These are phyloP conservation scores for Edaphochlamys debaryana DNA, from an alignment of 139 green algal species.

Conservation along the genomic window DNA sequence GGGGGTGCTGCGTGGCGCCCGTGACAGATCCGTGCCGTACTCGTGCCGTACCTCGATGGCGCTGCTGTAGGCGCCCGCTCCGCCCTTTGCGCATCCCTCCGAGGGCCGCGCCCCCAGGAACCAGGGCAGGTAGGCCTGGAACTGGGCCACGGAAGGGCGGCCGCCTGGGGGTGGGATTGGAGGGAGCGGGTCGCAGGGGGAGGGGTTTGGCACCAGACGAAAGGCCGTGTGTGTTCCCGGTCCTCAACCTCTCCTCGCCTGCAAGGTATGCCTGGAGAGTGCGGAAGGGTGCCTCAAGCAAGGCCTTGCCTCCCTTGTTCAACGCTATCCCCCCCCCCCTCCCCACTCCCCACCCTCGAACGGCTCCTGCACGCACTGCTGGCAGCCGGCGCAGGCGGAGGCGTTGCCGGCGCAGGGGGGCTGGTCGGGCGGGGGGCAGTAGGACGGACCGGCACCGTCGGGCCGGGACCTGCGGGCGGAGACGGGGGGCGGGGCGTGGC, in stretches of 20 bases:
- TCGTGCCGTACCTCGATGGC: no score
- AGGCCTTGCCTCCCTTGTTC: no score
- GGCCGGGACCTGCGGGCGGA: no score
- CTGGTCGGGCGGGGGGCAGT: constrained; percentile 84
- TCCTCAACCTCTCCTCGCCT: no score
- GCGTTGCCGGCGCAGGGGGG: constrained; percentile 64
- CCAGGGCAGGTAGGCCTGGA: constrained; percentile 82
- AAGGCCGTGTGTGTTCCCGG: not conserved
- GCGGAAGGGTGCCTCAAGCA: no score
- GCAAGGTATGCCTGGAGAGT: no score
- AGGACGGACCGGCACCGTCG: no score
- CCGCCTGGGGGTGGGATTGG: not conserved
- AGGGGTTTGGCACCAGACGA: not conserved
- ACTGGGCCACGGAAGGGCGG: constrained; percentile 64
- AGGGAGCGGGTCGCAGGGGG: not conserved
- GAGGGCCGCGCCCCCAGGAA: constrained; percentile 84
- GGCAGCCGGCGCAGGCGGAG: constrained; percentile 69
- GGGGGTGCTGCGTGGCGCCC: no score
- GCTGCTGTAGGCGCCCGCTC: constrained; percentile 80
- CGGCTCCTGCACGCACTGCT: constrained; percentile 62
- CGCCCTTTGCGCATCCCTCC: constrained; percentile 84
- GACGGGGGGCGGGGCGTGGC: no score
- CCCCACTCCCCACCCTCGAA: constrained; percentile 21
- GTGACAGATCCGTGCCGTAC: no score
- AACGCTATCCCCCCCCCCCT: no score